phyloP scores from a whole-genome alignment of 345 rosid genomes.

The Brassica nigra region DNA sequence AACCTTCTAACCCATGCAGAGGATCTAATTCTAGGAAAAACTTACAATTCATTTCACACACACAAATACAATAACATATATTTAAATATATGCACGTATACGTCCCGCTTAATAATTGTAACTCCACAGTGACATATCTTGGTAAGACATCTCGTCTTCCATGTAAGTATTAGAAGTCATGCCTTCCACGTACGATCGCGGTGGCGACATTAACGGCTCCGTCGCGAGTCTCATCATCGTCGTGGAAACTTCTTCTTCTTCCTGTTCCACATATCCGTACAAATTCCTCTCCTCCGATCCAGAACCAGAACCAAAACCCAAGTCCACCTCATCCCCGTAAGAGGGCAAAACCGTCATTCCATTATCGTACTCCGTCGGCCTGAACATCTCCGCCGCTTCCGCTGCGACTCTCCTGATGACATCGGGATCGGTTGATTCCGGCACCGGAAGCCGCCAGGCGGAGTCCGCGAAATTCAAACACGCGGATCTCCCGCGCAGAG shows the following conservation, averaged over 20 bases:
- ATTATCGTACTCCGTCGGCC: slow-evolving; percentile 36
- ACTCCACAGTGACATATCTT: slow-evolving; percentile 48
- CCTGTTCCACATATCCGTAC: slow-evolving; percentile 15
- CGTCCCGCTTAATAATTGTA: slow-evolving; percentile 22
- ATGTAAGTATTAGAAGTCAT: slow-evolving; percentile 17
- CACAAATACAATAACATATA: not conserved
- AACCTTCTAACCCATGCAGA: not conserved
- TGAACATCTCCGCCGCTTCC: slow-evolving; percentile 58
- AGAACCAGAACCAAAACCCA: not conserved
- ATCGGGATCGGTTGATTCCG: slow-evolving; percentile 48
- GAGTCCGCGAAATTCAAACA: slow-evolving; percentile 82
- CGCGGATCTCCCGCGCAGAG: slow-evolving; percentile 62
- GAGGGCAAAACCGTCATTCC: slow-evolving; percentile 32
- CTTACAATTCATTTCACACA: not conserved
- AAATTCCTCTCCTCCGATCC: slow-evolving; percentile 29
- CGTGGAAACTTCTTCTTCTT: slow-evolving; percentile 22
- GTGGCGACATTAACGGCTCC: slow-evolving; percentile 72
- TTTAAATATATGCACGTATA: not conserved
- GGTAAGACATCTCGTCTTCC: slow-evolving; percentile 32
- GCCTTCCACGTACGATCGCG: slow-evolving; percentile 29
- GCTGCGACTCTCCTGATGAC: slow-evolving; percentile 53
- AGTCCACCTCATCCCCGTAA: slow-evolving; percentile 21
- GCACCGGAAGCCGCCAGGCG: slow-evolving; percentile 56
- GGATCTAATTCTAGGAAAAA: not conserved
- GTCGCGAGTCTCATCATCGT: slow-evolving; percentile 48